A percentile compares a stretch with the other conserved stretches of the same genome.
These are phyloP conservation scores for Chlorella vulgaris DNA, from an alignment of 139 green algal genomes.

Conservation along the genomic window DNA sequence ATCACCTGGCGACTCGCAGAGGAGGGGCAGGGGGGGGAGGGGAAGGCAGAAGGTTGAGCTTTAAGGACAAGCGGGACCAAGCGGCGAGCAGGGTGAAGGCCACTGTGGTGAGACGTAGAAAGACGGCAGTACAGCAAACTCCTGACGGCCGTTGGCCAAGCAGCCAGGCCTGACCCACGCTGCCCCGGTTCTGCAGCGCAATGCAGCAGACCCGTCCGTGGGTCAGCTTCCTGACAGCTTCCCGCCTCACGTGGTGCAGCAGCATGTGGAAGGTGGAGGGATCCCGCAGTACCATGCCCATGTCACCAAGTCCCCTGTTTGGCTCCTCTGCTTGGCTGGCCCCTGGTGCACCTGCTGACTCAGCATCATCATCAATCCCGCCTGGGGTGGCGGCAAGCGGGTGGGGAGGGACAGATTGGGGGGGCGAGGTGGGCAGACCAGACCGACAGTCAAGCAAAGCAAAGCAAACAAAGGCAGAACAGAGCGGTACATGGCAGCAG, in stretches of 20 bases:
- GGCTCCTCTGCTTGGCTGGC: slow-evolving; percentile 45
- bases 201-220: neutral
- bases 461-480: too few species aligned
- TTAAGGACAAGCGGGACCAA: neutral
- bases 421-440: neutral
- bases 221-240: too few species aligned
- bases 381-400: neutral
- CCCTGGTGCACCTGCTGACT: slow-evolving; percentile 40
- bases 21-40: neutral
- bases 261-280: slow-evolving; percentile 74
- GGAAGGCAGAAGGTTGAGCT: too few species aligned
- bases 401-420: neutral
- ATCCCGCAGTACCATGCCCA: slow-evolving; percentile 77
- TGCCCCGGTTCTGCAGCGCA: neutral
- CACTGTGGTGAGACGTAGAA: neutral
- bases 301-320: slow-evolving; percentile 64
- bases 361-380: slow-evolving; percentile 39
- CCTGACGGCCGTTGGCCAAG: neutral
- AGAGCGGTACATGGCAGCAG: too few species aligned
- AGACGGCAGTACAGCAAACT: neutral
- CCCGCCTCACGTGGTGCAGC: slow-evolving; percentile 59
- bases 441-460: too few species aligned
- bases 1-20: slow-evolving; percentile 42
- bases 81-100: neutral
- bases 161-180: too few species aligned